Base-by-base conservation (phyloP, 306 rosid genomes). In the Dryas drummondii region DNA sequence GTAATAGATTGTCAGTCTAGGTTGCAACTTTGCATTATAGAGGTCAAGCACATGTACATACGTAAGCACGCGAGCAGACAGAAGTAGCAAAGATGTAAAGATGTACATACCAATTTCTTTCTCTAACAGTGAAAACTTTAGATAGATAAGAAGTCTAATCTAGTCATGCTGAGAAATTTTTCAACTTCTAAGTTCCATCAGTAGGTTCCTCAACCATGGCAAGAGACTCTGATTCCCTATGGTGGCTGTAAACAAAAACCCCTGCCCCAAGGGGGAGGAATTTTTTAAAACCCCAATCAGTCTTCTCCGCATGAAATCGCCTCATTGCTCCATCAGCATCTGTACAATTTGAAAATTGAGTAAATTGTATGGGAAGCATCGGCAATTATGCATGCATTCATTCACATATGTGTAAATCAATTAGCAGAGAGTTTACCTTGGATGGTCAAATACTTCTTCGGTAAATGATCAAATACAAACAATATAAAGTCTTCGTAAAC, bases 211-310 rank as follows among this genome's bases (percentile, higher is more conserved):
- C 9, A 13, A 72, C 19, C 37, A 32, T 32, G 14, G 52, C 11
- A 46, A 63, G 27, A 19, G 8, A 47, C 16, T 78, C 59, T 6
- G 13, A 63, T 54, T 4, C 3, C 12, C 37, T 4, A 4, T 42
- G 41, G 0, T 15, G 32, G 6, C 27, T 67, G 10, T 37, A 15
- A 3, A 76, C 70, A 47, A 32, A 60, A 61, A 52, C 57, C 27
- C 42, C 73, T 16, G 73, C 68, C 5, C 71, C 76, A 61, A 12
- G 52, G 19, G 75, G 32, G 56, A 73, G 42, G 5, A 67, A 11
- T 16, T 79, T 45, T 41, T 48, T 68, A 49, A 58, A 79, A 6
- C 83, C 82, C 70, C 74, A 40, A 17, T 58, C 57, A 6, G 40
- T 22, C 22, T 22, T 59, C 8, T 13, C 27, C 3, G n/a, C 41